Base-by-base conservation (phyloP, 495 filamentous ascomycete species). In the Halenospora varia region DNA sequence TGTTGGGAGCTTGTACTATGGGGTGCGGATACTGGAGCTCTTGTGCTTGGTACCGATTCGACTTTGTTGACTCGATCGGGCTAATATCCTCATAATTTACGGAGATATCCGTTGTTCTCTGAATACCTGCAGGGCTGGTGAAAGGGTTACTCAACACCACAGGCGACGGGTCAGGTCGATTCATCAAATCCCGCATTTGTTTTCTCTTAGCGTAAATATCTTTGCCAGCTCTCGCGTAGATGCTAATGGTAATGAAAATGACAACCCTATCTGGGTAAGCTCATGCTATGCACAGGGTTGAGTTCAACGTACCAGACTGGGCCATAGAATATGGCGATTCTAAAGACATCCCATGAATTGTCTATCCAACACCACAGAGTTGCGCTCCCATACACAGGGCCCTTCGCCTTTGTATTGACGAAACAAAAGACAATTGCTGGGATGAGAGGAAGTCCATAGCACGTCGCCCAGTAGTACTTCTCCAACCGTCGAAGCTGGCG, bases 331-430 rank as follows among this genome's bases (percentile, higher is more conserved):
- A 81, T 77, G 10, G 84, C 83, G 46, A 95, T 83, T 25, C 90
- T 84, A 52, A 90, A 79, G 26, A 86, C 77, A 56, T 90, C 86
- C 83, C 86, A 93, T 17, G 79, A 65, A 1, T 65, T 59, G 39
- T 74, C 68, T 22, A 95, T 72, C 91, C 91, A 96, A 66, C 91
- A 96, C 91, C 91, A 96, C 22, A 95, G 71, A 49, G 82, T 80
- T 20, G 91, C 91, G 59, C 86, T 80, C 9, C 91, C 91, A 66
- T 94, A 94, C 26, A 92, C 77, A 8, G 71, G 75, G 2, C 81
- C 79, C 20, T 70, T 74, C 1, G 60, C 55, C 18, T 71, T 51
- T 1, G 74, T 75, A 24, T 76, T 73, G 13, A 90, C 69, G 55
- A 90, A 88, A 48, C 90, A 71, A 66, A 84, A 94, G 6, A 74